These are phyloP conservation scores for Penicillium fuscoglaucum DNA, from an alignment of 2,329 filamentous ascomycete genomes.

Conservation along the genomic window DNA sequence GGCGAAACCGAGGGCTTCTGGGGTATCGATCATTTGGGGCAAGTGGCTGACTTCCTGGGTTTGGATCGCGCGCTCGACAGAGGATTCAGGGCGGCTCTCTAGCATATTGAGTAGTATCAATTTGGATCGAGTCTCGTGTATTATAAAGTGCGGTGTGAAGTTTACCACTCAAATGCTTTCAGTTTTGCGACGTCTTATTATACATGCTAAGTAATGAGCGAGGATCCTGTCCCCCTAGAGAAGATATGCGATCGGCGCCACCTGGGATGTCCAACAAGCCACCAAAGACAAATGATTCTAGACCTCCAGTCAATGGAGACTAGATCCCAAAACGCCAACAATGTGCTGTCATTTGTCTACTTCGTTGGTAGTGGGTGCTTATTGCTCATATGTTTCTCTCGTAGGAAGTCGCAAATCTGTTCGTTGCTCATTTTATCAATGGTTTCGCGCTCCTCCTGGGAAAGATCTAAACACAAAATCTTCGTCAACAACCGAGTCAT, in stretches of 20 bases:
- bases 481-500: not conserved
- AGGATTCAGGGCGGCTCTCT: constrained; percentile 35
- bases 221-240: constrained; percentile 4
- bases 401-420: constrained; percentile 35
- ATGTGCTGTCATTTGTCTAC: not conserved
- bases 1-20: constrained; percentile 59
- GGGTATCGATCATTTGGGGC: constrained; percentile 62
- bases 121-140: not conserved
- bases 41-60: constrained; percentile 55
- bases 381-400: constrained; percentile 32
- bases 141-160: not conserved
- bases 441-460: constrained; percentile 21
- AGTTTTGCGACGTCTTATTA: not conserved
- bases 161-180: not conserved
- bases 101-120: not conserved
- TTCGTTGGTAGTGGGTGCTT: constrained; percentile 12
- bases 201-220: not conserved
- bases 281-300: not conserved
- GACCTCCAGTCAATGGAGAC: constrained; percentile 4
- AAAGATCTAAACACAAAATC: not conserved
- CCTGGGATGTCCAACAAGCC: not conserved
- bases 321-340: not conserved
- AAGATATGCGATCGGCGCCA: not conserved
- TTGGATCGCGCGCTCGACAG: constrained; percentile 43
- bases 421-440: constrained; percentile 35